Evolutionary conservation across 192 early-diverging fungal genomes (phyloP), one percentile per base, ranked within the genome.

Genomic region (Jimgerdemannia flammicorona): DNA sequence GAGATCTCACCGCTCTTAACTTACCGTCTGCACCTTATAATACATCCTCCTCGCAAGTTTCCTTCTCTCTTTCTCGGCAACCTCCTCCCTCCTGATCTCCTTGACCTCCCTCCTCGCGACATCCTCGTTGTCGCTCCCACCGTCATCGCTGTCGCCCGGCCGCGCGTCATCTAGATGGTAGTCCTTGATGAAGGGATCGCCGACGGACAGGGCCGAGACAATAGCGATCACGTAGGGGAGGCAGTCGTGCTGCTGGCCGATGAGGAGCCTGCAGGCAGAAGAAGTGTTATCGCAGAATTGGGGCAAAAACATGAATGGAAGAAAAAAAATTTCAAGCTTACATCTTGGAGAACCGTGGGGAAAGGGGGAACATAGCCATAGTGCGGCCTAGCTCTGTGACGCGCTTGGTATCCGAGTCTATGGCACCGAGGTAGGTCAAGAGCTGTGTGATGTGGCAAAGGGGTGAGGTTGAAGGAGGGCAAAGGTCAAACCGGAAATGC

Each of bases 301-400:
- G 29, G 29, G 29, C 1, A 29, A 29, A 29, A 29, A 29, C 29
- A 29, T 29, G 29, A 29, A 29, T 29, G 29, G 29, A 29, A 29
- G 20, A 83, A 0, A 54, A 73, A 54, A 81, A 40, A 65, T 64
- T 3, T 17, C 3, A 17, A 39, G 67, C 80, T 78, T 80, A 90
- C 93, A 96, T 96, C 82, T 93, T 96, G 20, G 91, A 89, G 77
- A 94, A 98, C 64, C 97, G 88, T 39, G 98, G 98, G 0, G 93
- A 86, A 0, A 99, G 90, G 4, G 98, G 98, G 77, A 99, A 96
- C 63, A 90, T 90, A 0, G 95, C 85, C 94, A 99, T 95, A 29
- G 94, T 84, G 74, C 87, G 87, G 66, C 98, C 98, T 4, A 96
- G 80, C 40, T 91, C 90, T 0, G 95, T 98, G 71, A 98, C 90